Conservation (phyloP, 1,139 yeast species). For the Suzukiozyma palmioleophila region DNA sequence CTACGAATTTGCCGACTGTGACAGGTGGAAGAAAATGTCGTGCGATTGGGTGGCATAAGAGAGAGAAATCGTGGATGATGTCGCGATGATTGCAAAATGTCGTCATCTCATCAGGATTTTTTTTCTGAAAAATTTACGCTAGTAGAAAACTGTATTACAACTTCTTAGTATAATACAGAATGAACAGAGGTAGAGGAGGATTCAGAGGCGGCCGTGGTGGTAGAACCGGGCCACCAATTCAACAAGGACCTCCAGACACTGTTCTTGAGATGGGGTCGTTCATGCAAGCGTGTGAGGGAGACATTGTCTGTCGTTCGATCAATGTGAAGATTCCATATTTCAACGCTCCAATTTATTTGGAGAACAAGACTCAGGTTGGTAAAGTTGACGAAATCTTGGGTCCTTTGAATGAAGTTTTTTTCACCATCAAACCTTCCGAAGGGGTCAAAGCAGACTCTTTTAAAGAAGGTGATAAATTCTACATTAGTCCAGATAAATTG, state of each 20-base stretch:
- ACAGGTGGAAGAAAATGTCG: neutral
- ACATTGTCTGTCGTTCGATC: conserved; percentile 91
- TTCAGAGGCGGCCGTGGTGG: conserved; percentile 67
- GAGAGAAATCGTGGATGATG: neutral
- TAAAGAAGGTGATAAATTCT: conserved; percentile 94
- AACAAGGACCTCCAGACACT: conserved; percentile 89
- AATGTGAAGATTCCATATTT: conserved; percentile 95
- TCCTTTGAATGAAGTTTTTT: conserved; percentile 92
- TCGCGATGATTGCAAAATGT: neutral
- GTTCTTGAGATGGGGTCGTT: conserved; percentile 94
- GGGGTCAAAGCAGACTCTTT: conserved; percentile 94
- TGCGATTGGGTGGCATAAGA: neutral
- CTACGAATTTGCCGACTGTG: too few relatives aligned
- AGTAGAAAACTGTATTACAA: conserved; percentile 1
- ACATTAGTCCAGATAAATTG: conserved; percentile 90
- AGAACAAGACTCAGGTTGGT: conserved; percentile 92
- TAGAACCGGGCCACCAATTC: conserved; percentile 51
- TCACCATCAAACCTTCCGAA: conserved; percentile 92
- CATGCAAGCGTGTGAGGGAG: conserved; percentile 93
- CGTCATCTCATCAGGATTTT: conserved; percentile 7
- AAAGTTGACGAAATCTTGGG: conserved; percentile 98
- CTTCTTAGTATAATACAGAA: conserved; percentile 13
- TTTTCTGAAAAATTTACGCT: conserved; percentile 13
- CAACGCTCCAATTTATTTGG: conserved; percentile 97
- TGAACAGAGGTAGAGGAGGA: conserved; percentile 71